Percentiles rank a stretch among this genome's conserved stretches.
These are phyloP conservation scores for Fraxinus sp. DNA, from an alignment of 305 asterid genomes.

Conservation along the genomic window DNA sequence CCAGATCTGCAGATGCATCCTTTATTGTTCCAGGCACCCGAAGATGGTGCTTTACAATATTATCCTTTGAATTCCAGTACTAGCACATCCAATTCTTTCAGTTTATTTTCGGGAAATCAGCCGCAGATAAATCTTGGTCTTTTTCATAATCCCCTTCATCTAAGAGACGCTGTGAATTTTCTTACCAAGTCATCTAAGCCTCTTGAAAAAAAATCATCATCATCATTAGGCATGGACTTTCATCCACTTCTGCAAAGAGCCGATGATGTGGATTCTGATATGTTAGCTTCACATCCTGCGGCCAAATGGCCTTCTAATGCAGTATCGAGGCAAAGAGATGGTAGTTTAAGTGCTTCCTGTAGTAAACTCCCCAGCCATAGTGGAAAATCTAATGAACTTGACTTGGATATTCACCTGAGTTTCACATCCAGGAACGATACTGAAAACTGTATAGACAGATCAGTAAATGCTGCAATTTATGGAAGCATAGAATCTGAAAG, in stretches of 20 bases:
- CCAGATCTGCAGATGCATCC: constrained; percentile 93
- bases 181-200: constrained; percentile 61
- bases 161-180: constrained; percentile 63
- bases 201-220: constrained; percentile 36
- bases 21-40: constrained; percentile 72
- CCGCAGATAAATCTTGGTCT: constrained; percentile 75
- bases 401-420: constrained; percentile 70
- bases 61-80: constrained; percentile 40
- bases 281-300: constrained; percentile 33
- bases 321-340: constrained; percentile 40
- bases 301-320: constrained; percentile 35
- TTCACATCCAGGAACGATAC: constrained; percentile 50
- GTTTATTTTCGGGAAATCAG: constrained; percentile 60
- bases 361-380: constrained; percentile 32
- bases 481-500: constrained; percentile 28
- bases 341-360: constrained; percentile 39
- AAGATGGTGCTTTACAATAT: constrained; percentile 55
- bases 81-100: constrained; percentile 48
- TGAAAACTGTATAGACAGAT: constrained; percentile 25
- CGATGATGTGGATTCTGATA: constrained; percentile 40
- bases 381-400: constrained; percentile 54
- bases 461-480: constrained; percentile 26
- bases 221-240: constrained; percentile 54
- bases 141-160: constrained; percentile 68
- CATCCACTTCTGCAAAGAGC: constrained; percentile 85